Base-by-base conservation (phyloP, 176 grass and related monocot genomes). In the Triticum turgidum region DNA sequence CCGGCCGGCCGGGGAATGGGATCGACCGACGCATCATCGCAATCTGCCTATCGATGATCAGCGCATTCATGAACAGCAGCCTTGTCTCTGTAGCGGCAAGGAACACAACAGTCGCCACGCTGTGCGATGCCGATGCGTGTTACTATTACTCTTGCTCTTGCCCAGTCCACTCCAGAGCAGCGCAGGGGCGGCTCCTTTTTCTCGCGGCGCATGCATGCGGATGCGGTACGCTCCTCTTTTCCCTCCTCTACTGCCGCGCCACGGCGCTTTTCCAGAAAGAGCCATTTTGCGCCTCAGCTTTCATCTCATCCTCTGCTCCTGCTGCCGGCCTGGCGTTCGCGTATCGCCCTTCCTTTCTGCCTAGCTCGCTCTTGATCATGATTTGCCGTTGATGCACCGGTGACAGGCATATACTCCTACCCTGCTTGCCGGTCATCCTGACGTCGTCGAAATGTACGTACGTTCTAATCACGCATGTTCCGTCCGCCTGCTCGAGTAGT, bases 331-430 rank as follows among this genome's bases (percentile, higher is more conserved):
- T 9, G 11, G 15, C 11, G 62, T 1, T 14, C 24, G 63, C 3
- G 42, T 35, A 13, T 9, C 47, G 41, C 69, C 29, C 39, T 34
- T 24, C 32, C 22, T 81, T 76, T 38, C 78, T 69, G 27, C 69
- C 83, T 67, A 11, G 44, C 3, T 51, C 10, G 58, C 11, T 10
- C 69, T 22, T 5, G 62, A 56, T 41, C 51, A 90, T 71, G 71
- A 82, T 82, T 78, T 64, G 27, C 29, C 20, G 44, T 86, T 30
- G 47, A 82, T 71, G 83, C 83, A 7, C 79, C 51, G 63, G 81
- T 64, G 83, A 77, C 61, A 15, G 17, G 4, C 12, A 49, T 5
- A 37, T 18, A 30, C 4, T 14, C 41, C 41, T 12, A 12, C 49
- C 49, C 3, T 51, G 13, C 62, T 30, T 41, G 39, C 39, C 39